Evolutionary conservation across 805 yeast species (phyloP).

Genomic region (Myxozyma geophila): DNA sequence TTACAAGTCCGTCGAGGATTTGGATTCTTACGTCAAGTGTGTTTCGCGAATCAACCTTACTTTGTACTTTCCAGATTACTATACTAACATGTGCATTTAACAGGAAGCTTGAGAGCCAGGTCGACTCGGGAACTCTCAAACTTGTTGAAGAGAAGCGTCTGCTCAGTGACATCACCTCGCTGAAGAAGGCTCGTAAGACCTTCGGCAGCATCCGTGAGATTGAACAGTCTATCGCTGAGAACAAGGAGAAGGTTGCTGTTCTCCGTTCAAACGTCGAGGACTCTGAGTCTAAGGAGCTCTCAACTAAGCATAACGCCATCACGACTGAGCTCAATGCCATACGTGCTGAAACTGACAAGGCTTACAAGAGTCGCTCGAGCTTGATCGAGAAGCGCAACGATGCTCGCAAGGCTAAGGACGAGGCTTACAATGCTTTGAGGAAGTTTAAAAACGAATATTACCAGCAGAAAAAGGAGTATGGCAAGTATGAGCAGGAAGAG

Average conservation of each 20-base stretch:
- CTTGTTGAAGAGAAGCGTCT: slow-evolving; percentile 88
- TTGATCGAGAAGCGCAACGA: slow-evolving; percentile 69
- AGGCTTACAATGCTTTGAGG: slow-evolving; percentile 62
- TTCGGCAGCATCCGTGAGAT: slow-evolving; percentile 71
- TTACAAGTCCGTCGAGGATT: slow-evolving; percentile 53
- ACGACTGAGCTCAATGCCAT: slow-evolving; percentile 73
- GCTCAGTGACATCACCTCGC: slow-evolving; percentile 81
- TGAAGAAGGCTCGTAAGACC: slow-evolving; percentile 81
- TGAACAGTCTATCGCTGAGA: slow-evolving; percentile 79
- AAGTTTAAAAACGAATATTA: slow-evolving; percentile 72
- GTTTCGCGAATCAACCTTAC: not conserved
- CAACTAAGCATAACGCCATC: slow-evolving; percentile 67
- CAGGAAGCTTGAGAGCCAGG: slow-evolving; percentile 62
- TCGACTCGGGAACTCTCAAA: slow-evolving; percentile 77
- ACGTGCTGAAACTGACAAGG: slow-evolving; percentile 60
- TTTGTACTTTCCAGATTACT: not conserved
- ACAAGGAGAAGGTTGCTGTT: slow-evolving; percentile 73
- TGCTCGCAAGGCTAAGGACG: slow-evolving; percentile 69
- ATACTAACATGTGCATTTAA: not conserved
- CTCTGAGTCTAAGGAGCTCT: slow-evolving; percentile 64
- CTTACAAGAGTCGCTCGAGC: slow-evolving; percentile 67
- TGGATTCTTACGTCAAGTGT: slow-evolving; percentile 33
- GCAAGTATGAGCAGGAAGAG: slow-evolving; percentile 70
- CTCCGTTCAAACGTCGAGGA: slow-evolving; percentile 69
- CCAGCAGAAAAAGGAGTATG: slow-evolving; percentile 68